A percentile compares a stretch with the other conserved stretches of the same genome.
Evolutionary conservation across 371 early-diverging fungal species (phyloP).

Genomic region (Mucor velutinosus): DNA sequence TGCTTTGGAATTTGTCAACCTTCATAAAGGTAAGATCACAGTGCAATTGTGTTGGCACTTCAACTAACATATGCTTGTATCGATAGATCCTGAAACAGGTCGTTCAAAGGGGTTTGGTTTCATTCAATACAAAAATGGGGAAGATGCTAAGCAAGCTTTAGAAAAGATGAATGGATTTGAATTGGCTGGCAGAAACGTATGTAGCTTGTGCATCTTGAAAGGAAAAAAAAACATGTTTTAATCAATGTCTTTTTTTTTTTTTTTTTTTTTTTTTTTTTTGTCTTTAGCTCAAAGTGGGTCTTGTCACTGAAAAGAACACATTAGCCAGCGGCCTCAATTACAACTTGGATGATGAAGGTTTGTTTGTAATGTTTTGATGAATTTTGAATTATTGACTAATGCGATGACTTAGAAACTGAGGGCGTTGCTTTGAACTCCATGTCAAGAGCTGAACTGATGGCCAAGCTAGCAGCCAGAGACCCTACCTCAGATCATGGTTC

Average conservation of each 20-base stretch:
- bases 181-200: slow-evolving; percentile 46
- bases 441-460: slow-evolving; percentile 85
- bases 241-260: not conserved
- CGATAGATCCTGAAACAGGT: slow-evolving; percentile 76
- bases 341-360: slow-evolving; percentile 63
- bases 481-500: slow-evolving; percentile 2
- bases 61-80: not conserved
- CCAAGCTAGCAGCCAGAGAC: slow-evolving; percentile 72
- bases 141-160: slow-evolving; percentile 82
- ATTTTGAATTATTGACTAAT: not conserved
- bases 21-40: slow-evolving; percentile 58
- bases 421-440: slow-evolving; percentile 75
- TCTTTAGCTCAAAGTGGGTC: slow-evolving; percentile 77
- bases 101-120: slow-evolving; percentile 88
- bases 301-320: slow-evolving; percentile 71
- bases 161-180: slow-evolving; percentile 89
- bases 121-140: slow-evolving; percentile 75
- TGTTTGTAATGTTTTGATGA: not conserved
- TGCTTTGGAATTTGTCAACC: slow-evolving; percentile 77
- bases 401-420: slow-evolving; percentile 52
- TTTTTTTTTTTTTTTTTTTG: not conserved
- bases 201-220: not conserved
- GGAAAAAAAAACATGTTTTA: not conserved
- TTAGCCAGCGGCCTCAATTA: slow-evolving; percentile 26
- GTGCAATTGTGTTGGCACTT: not conserved